These are phyloP conservation scores for Aspergillus glaucus DNA, from an alignment of 2,329 filamentous ascomycete genomes.

Conservation along the genomic window DNA sequence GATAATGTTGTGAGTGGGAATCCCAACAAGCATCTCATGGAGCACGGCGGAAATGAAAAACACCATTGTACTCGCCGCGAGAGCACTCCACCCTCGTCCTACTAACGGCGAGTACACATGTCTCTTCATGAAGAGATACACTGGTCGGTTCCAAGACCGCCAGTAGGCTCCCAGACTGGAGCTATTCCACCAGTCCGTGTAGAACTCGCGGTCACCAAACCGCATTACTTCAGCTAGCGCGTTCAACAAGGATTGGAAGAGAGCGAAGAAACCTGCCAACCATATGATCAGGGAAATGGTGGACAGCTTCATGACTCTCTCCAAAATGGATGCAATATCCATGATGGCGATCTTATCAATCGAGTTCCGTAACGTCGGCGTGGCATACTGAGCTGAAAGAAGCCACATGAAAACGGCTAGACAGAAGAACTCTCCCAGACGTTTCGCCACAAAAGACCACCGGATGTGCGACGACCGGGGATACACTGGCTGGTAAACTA, in stretches of 20 bases:
- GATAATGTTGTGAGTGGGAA: slow-evolving; percentile 90
- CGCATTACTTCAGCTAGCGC: slow-evolving; percentile 81
- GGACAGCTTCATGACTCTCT: slow-evolving; percentile 87
- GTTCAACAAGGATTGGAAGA: slow-evolving; percentile 91
- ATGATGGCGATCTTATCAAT: slow-evolving; percentile 78
- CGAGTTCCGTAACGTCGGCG: slow-evolving; percentile 82
- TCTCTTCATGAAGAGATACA: slow-evolving; percentile 92
- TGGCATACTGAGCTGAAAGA: slow-evolving; percentile 86
- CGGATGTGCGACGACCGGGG: slow-evolving; percentile 74
- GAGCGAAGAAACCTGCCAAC: slow-evolving; percentile 93
- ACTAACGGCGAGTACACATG: slow-evolving; percentile 88
- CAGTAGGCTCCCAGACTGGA: slow-evolving; percentile 81
- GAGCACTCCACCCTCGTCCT: slow-evolving; percentile 70
- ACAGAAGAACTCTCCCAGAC: slow-evolving; percentile 68
- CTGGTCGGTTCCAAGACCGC: slow-evolving; percentile 96
- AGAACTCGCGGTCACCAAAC: slow-evolving; percentile 92
- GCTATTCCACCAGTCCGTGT: slow-evolving; percentile 97
- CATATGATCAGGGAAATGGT: slow-evolving; percentile 95
- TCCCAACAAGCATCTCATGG: slow-evolving; percentile 86
- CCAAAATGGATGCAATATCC: slow-evolving; percentile 73
- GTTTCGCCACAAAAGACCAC: slow-evolving; percentile 82
- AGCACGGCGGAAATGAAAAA: slow-evolving; percentile 84
- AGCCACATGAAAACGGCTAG: slow-evolving; percentile 92
- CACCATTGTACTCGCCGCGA: slow-evolving; percentile 67
- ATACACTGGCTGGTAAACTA: slow-evolving; percentile 96